Evolutionary conservation across 352 stramenopile species (phyloP), one percentile per base, ranked within the genome.

Genomic region (Phytophthora quininea): DNA sequence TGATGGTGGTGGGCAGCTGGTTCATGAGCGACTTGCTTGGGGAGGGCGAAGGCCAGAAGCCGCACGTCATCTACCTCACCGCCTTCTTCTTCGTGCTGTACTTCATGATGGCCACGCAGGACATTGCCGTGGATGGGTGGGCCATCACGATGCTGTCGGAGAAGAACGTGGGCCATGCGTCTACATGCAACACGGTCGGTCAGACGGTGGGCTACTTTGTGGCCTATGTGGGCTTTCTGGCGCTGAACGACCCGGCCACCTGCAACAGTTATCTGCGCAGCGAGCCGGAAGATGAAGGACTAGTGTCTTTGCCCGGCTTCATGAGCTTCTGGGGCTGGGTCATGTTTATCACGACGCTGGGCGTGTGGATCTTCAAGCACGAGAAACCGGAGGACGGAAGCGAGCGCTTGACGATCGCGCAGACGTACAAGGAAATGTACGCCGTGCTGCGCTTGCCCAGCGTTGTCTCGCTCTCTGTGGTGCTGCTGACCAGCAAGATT

Each of bases 121-220:
- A 99, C 75, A 99, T 99, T 69, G 98, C 98, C 8, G 97, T 99
- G 7, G 98, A 99, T 73, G 98, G 98, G 15, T 99, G 98, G 98
- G 98, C 98, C n/a, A 86, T 99, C 37, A 99, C 98, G 0, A 99
- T 99, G 98, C 87, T 99, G 37, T 98, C 87, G 40, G 85, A 89
- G 40, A 96, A 98, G 68, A 99, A 99, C 83, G 86, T 98, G 33
- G 96, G 93, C 35, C 97, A 98, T 54, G 97, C 97, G 32, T 98
- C 96, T 1, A 97, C 97, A 30, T 99, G 95, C 78, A 99, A 99
- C 74, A 92, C 84, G 15, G 97, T 99, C 49, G 97, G 97, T 29
- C 97, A 99, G 81, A 98, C 97, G 55, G 87, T 99, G 55, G 97
- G 98, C 19, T 99, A 98, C 77, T 99, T 99, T 68, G 82, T 99